Conservation (phyloP, 2,329 filamentous ascomycete species). For the Ophiobolus disseminans region DNA sequence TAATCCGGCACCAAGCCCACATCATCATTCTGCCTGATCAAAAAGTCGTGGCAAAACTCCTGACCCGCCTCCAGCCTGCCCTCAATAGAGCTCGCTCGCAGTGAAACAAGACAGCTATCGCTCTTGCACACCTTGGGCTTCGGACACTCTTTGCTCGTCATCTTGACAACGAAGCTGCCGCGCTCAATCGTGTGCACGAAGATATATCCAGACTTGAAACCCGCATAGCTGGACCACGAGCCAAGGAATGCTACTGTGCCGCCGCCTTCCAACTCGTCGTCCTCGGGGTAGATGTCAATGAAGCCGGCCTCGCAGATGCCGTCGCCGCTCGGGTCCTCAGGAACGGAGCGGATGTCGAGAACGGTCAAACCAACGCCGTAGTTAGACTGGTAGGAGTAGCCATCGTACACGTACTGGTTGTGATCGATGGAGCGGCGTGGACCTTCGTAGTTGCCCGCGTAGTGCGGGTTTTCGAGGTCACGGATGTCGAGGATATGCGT, state of each 20-base stretch:
- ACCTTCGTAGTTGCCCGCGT: conserved; percentile 50
- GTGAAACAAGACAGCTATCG: conserved; percentile 21
- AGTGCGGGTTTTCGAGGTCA: conserved; percentile 38
- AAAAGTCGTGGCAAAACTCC: conserved; percentile 27
- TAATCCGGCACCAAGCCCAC: conserved; percentile 23
- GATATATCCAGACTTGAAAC: conserved; percentile 43
- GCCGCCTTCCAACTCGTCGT: conserved; percentile 44
- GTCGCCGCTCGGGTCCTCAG: conserved; percentile 43
- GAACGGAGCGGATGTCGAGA: conserved; percentile 46
- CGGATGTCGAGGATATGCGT: conserved; percentile 46
- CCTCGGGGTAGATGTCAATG: conserved; percentile 52
- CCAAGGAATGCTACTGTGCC: conserved; percentile 50
- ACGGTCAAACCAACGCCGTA: conserved; percentile 50
- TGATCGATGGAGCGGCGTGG: conserved; percentile 49
- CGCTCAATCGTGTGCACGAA: conserved; percentile 48
- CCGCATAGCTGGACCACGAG: conserved; percentile 49
- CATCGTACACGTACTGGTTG: conserved; percentile 53
- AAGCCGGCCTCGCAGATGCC: conserved; percentile 50
- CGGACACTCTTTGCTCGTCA: conserved; percentile 30
- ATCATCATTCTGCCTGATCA: conserved; percentile 23
- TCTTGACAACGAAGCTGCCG: conserved; percentile 42
- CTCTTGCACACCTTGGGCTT: conserved; percentile 30
- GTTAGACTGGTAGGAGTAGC: conserved; percentile 49
- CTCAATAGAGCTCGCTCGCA: conserved; percentile 30
- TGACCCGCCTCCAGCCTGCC: conserved; percentile 23